Percentiles rank a stretch among this genome's conserved stretches.
Evolutionary conservation across 495 filamentous ascomycete species (phyloP).

Genomic region (Trichoderma orchidacearum): DNA sequence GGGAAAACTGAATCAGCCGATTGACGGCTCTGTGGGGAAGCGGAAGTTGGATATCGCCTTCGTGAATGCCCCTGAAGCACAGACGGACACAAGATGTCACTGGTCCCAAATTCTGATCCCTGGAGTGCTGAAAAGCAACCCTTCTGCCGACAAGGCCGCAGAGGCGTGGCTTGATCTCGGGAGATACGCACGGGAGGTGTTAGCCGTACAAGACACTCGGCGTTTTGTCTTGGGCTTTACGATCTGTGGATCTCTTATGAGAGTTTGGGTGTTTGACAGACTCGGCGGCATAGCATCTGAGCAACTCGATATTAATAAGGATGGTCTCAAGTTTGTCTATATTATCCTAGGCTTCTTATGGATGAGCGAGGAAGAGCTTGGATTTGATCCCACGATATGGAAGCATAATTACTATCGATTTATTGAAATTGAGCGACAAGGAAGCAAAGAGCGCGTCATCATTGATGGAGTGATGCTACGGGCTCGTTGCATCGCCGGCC

Average conservation of each 20-base stretch:
- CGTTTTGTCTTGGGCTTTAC: conserved; percentile 22
- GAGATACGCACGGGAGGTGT: conserved; percentile 18
- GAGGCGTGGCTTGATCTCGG: conserved; percentile 14
- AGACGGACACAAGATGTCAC: conserved; percentile 6
- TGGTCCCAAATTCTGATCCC: conserved; percentile 18
- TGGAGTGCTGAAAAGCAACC: conserved; percentile 21
- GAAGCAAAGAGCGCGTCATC: conserved; percentile 25
- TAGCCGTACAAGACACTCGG: conserved; percentile 17
- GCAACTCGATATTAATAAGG: conserved; percentile 22
- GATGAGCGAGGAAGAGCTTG: conserved; percentile 23
- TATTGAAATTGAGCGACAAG: conserved; percentile 18
- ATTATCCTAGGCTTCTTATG: conserved; percentile 19
- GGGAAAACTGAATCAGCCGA: conserved; percentile 17
- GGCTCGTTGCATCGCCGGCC: conserved; percentile 19
- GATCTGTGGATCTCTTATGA: conserved; percentile 17
- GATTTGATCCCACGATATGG: conserved; percentile 24
- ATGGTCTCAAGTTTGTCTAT: conserved; percentile 19
- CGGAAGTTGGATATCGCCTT: conserved; percentile 32
- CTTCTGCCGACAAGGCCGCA: conserved; percentile 9
- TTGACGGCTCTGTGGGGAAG: conserved; percentile 21
- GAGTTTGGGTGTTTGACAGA: conserved; percentile 19
- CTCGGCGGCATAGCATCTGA: conserved; percentile 20
- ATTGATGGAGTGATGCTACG: conserved; percentile 28
- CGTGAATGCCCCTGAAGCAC: conserved; percentile 5
- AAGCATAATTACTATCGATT: conserved; percentile 15